Evolutionary conservation across 768 basidiomycete genomes (phyloP), one percentile per base, ranked within the genome.

Genomic region (Amanita rubescens): DNA sequence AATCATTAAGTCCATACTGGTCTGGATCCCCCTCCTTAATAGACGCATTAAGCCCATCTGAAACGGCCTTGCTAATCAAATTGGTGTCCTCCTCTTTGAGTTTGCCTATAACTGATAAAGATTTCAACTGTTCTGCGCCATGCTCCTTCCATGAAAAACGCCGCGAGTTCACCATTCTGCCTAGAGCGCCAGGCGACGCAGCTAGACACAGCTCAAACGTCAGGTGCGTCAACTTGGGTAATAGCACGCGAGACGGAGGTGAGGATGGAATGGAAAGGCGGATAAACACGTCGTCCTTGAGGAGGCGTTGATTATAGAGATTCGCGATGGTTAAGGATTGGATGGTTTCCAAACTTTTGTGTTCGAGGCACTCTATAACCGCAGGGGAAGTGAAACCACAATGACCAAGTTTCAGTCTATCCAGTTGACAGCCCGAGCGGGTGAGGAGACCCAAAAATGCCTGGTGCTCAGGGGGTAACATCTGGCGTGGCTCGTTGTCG

Each of bases 81-180:
- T 3, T 17, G 10, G 17, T 10, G 3, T 41, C 39, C 22, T 14
- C 25, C 20, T 30, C 14, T 20, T 14, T n/a, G 27, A 45, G 25
- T 11, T 25, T 45, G 6, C 11, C 19, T 11, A 34, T 14, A 35
- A 48, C 19, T 10, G 34, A 33, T 10, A 48, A 48, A 15, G 27
- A 33, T 34, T 48, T 33, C 33, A 48, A 15, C 5, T 35, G 46
- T 19, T 12, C 34, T 48, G 32, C 32, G 6, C 24, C 43, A n/a
- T 25, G 20, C n/a, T 47, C 11, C 12, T 48, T 20, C 30, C 32
- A 14, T 48, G 17, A 15, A 19, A 30, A 48, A 34, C 47, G 22
- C 30, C 47, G n/a, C 9, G 47, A 48, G 35, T 48, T 34, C 19
- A 50, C 38, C 49, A 50, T 50, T 24, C 19, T 24, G 17, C 49